Percentiles rank a stretch among this genome's conserved stretches.
Evolutionary conservation across 345 rosid genomes (phyloP).

Genomic region (Hibiscus syriacus): DNA sequence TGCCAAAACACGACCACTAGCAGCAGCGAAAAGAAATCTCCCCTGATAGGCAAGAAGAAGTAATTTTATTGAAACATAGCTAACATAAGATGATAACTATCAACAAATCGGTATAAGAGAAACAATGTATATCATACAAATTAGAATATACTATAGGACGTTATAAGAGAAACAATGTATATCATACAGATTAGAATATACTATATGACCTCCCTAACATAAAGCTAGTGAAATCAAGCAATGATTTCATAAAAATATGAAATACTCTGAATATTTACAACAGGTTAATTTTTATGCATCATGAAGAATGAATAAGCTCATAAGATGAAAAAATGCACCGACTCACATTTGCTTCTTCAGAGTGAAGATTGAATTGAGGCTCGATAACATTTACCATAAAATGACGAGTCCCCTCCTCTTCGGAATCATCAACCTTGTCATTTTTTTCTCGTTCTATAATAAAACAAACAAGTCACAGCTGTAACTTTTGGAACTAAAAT

Average conservation of each 20-base stretch:
- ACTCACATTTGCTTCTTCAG: slow-evolving; percentile 98
- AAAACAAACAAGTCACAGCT: too few relatives aligned
- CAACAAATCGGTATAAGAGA: too few relatives aligned
- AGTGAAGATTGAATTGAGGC: slow-evolving; percentile 98
- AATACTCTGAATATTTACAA: neutral
- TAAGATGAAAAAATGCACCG: slow-evolving; percentile 3
- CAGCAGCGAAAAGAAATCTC: slow-evolving; percentile 95
- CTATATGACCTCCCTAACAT: neutral
- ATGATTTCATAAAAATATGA: neutral
- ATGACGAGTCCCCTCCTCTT: slow-evolving; percentile 78
- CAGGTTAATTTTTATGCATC: neutral
- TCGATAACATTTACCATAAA: slow-evolving; percentile 95
- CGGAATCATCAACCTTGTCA: slow-evolving; percentile 41
- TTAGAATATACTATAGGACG: too few relatives aligned
- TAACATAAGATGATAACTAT: neutral
- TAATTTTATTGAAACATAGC: neutral
- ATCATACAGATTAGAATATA: neutral
- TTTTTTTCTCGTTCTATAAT: too few relatives aligned
- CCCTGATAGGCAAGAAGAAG: slow-evolving; percentile 57
- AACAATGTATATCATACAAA: too few relatives aligned
- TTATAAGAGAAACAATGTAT: too few relatives aligned
- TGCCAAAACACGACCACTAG: slow-evolving; percentile 92
- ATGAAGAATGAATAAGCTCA: neutral
- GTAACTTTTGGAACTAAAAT: neutral
- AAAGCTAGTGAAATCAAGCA: neutral